Evolutionary conservation across 1,284 basidiomycete species (phyloP), one percentile per base, ranked within the genome.

Genomic region (Sparassis latifolia): DNA sequence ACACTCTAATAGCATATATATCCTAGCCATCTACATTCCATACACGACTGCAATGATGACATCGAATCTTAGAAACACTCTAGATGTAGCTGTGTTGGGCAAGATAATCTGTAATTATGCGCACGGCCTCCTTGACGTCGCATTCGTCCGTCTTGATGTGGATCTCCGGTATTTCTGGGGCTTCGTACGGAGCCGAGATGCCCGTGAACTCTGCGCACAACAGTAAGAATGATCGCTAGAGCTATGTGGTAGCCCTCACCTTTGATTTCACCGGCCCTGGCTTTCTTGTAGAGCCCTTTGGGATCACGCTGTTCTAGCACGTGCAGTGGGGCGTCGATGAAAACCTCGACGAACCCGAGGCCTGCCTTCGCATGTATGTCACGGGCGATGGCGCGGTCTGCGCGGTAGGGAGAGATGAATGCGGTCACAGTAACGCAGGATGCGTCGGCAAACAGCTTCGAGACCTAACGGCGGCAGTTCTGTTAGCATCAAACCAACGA

Each of bases 271-370:
- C 97, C 96, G 1, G 89, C 86, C 55, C 95, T 77, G 4, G 97
- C 97, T 70, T 95, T 97, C 76, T 94, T 97, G 77, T 99, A 99
- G 52, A 99, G 72, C 0, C 96, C 97, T 70, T 99, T 99, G 4
- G 97, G 97, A 69, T 99, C 96, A 47, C 97, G 82, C 65, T 82
- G 73, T 71, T 99, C 97, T 37, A 92, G 93, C 41, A 97, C 84
- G 45, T 76, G 69, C 40, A 99, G 78, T 9, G 94, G 92, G 1
- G 94, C 95, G 68, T 99, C 96, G 48, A 98, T 78, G 65, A 86
- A 99, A 31, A 99, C 94, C 69, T 97, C 96, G 58, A 99, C 69
- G 69, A 99, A 99, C 38, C 85, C 83, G 42, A 98, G 66, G 52
- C 78, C 72, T 29, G 82, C 74, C 54, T 81, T 76, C 44, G 80